These are phyloP conservation scores for Moesziomyces sp. DNA, from an alignment of 1,284 basidiomycete genomes.

Conservation along the genomic window DNA sequence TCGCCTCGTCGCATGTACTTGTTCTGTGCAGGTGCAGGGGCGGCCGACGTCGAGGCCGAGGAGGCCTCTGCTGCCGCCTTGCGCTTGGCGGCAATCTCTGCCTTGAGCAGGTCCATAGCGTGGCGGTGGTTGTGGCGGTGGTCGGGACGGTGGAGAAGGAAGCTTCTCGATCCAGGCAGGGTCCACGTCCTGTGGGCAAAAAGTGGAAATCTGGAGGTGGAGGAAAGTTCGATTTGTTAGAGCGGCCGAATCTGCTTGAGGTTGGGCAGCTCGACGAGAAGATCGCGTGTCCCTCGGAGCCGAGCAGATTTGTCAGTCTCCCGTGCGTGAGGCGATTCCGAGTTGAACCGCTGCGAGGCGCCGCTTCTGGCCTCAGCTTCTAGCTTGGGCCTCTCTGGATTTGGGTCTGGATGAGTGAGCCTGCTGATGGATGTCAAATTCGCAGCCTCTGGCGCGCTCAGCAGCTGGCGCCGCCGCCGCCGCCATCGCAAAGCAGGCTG, in stretches of 20 bases:
- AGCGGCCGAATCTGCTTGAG: not conserved
- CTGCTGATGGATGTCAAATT: slow-evolving; percentile 5
- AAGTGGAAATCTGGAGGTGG: slow-evolving; percentile 16
- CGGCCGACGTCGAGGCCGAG: slow-evolving; percentile 1
- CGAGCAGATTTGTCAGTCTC: slow-evolving; percentile 3
- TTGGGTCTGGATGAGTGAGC: not conserved
- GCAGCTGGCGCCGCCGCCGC: not conserved
- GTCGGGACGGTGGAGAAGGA: not conserved
- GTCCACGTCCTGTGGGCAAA: not conserved
- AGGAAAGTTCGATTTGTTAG: slow-evolving; percentile 7
- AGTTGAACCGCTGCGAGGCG: slow-evolving; percentile 20
- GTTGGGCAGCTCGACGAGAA: not conserved
- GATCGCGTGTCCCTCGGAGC: slow-evolving; percentile 12
- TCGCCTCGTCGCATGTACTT: slow-evolving; percentile 62
- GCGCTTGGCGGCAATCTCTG: slow-evolving; percentile 80
- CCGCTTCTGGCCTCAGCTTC: no score
- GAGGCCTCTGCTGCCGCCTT: slow-evolving; percentile 73
- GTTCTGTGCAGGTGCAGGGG: slow-evolving; percentile 11
- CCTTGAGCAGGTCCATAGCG: slow-evolving; percentile 83
- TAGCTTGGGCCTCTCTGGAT: no score
- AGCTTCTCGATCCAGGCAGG: not conserved
- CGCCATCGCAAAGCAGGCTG: not conserved
- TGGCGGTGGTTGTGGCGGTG: not conserved
- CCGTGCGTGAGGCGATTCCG: slow-evolving; percentile 36
- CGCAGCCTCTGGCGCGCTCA: slow-evolving; percentile 6